Evolutionary conservation across 768 basidiomycete genomes (phyloP).

Genomic region (Zangia roseola): DNA sequence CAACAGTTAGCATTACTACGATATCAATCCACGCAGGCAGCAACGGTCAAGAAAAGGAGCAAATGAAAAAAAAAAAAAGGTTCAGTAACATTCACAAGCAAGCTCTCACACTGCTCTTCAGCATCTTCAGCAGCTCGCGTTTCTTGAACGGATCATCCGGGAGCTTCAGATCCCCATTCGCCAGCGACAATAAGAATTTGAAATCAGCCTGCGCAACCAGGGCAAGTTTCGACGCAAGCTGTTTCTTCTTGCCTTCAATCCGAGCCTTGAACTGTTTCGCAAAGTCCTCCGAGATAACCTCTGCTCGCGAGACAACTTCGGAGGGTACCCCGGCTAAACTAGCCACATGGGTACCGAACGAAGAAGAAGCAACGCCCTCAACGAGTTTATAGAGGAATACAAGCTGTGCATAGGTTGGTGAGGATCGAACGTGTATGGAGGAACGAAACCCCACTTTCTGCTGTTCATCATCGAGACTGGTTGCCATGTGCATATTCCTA

Average conservation of each 20-base stretch:
- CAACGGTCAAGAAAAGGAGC: slow-evolving; percentile 10
- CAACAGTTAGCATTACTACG: not conserved
- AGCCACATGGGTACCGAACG: slow-evolving; percentile 94
- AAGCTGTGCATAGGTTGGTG: slow-evolving; percentile 46
- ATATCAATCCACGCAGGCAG: slow-evolving; percentile 6
- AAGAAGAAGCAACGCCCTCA: slow-evolving; percentile 80
- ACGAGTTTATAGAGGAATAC: slow-evolving; percentile 95
- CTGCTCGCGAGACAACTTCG: slow-evolving; percentile 85
- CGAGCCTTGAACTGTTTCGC: slow-evolving; percentile 84
- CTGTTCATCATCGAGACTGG: slow-evolving; percentile 89
- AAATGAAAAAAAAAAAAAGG: not conserved
- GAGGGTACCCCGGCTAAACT: slow-evolving; percentile 89
- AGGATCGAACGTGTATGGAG: not conserved
- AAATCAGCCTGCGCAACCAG: slow-evolving; percentile 89
- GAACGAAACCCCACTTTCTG: slow-evolving; percentile 57
- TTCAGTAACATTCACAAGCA: slow-evolving; percentile 19
- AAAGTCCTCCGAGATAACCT: slow-evolving; percentile 82
- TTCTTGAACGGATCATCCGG: slow-evolving; percentile 53
- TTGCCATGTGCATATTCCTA: slow-evolving; percentile 94
- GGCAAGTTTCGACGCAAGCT: slow-evolving; percentile 60
- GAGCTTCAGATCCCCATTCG: slow-evolving; percentile 49
- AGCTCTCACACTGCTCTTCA: slow-evolving; percentile 46
- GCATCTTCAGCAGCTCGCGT: slow-evolving; percentile 49
- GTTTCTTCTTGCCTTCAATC: slow-evolving; percentile 56
- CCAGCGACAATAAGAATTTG: slow-evolving; percentile 68